Conservation (phyloP, 805 yeast species). For the Kuraishia piskuri region DNA sequence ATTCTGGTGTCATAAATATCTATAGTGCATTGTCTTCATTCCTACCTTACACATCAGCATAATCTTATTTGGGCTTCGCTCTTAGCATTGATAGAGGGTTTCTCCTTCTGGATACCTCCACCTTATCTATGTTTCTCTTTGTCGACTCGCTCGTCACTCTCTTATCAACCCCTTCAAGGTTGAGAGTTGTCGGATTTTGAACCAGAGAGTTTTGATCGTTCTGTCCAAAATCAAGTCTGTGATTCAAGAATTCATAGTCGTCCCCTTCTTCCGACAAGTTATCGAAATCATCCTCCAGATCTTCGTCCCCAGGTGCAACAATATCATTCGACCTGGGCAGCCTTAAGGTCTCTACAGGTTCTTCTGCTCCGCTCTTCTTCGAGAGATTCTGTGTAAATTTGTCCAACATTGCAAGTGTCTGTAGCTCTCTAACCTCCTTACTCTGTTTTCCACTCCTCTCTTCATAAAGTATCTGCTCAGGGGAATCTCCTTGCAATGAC, state of each 20-base stretch:
- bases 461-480: not conserved
- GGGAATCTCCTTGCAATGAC: not conserved
- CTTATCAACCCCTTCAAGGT: not conserved
- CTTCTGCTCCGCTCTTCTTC: no score
- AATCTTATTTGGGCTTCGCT: not conserved
- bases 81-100: not conserved
- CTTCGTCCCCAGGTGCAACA: not conserved
- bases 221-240: not conserved
- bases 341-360: no score
- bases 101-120: not conserved
- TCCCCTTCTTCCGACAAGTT: constrained; percentile 5
- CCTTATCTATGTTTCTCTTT: not conserved
- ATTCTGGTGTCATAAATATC: not conserved
- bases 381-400: constrained; percentile 17
- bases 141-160: not conserved
- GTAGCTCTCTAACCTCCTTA: constrained; percentile 15
- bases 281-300: constrained; percentile 2
- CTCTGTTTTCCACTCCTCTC: not conserved
- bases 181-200: not conserved
- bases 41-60: not conserved
- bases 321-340: not conserved
- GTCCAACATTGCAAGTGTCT: constrained; percentile 17
- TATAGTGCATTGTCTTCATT: constrained; percentile 1
- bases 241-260: constrained; percentile 2
- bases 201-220: not conserved